phyloP scores from a whole-genome alignment of 2,329 filamentous ascomycete genomes.

The Clonostachys sp. region DNA sequence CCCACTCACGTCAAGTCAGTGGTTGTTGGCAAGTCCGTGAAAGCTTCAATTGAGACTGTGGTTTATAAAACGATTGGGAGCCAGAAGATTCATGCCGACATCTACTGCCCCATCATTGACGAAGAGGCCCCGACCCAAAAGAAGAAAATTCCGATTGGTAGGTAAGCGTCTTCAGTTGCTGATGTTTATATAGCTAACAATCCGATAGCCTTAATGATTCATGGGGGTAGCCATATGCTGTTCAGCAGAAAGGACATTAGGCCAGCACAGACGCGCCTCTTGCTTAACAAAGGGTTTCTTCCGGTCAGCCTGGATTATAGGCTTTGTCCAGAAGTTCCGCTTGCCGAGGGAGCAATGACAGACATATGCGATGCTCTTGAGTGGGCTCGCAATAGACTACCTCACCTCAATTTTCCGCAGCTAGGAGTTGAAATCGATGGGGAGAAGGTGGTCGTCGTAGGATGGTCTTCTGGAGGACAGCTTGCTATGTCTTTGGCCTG shows the following conservation, averaged over 20 bases:
- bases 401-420: constrained; percentile 18
- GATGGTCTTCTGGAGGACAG: constrained; percentile 43
- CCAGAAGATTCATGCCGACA: constrained; percentile 2
- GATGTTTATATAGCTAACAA: background rate
- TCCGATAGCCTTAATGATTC: constrained; percentile 32
- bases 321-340: constrained; percentile 40
- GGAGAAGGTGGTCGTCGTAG: constrained; percentile 30
- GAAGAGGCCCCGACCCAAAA: background rate
- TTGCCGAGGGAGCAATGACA: constrained; percentile 37
- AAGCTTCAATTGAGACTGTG: background rate
- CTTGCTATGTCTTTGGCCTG: constrained; percentile 37
- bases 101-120: constrained; percentile 1
- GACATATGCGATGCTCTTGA: constrained; percentile 36
- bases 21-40: background rate
- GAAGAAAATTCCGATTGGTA: no score
- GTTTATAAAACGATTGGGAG: constrained; percentile 2
- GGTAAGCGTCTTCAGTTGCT: no score
- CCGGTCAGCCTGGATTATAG: constrained; percentile 45
- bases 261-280: constrained; percentile 24
- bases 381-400: constrained; percentile 20
- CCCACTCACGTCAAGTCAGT: no score
- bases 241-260: constrained; percentile 23
- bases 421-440: constrained; percentile 16
- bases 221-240: constrained; percentile 35
- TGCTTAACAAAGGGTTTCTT: constrained; percentile 33